A percentile compares a stretch with the other conserved stretches of the same genome.
These are phyloP conservation scores for Paraphaeosphaeria minitans DNA, from an alignment of 2,329 filamentous ascomycete species.

Conservation along the genomic window DNA sequence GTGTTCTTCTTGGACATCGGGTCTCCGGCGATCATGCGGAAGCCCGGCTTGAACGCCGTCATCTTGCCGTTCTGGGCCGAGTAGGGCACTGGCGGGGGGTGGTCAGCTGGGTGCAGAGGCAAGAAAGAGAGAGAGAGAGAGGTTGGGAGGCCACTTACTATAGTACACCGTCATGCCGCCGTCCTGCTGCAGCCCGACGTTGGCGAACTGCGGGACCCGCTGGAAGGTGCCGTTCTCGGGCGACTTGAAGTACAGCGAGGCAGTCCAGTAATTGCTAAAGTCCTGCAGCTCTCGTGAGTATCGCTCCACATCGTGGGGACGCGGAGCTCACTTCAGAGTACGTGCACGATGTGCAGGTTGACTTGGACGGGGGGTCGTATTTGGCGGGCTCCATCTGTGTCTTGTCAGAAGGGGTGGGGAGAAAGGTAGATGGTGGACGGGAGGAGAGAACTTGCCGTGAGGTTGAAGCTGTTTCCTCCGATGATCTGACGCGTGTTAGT, in stretches of 20 bases:
- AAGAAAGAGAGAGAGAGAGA: neutral
- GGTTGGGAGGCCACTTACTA: neutral
- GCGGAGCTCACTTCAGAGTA: conserved; percentile 20
- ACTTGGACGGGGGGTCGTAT: conserved; percentile 30
- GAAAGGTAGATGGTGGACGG: neutral
- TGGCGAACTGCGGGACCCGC: conserved; percentile 38
- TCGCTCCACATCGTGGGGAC: neutral
- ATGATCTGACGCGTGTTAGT: conserved; percentile 27
- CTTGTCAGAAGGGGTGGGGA: conserved; percentile 24
- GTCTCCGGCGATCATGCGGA: conserved; percentile 74
- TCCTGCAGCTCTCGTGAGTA: conserved; percentile 16
- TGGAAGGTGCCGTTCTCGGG: conserved; percentile 42
- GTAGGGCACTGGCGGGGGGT: conserved; percentile 69
- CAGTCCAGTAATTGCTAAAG: conserved; percentile 38
- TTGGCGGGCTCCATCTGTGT: conserved; percentile 35
- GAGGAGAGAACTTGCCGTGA: conserved; percentile 25
- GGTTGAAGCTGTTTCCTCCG: conserved; percentile 40
- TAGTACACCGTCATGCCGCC: conserved; percentile 36
- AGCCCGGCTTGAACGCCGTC: conserved; percentile 70
- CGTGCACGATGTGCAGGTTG: conserved; percentile 40
- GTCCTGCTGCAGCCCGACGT: conserved; percentile 36
- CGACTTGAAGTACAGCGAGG: conserved; percentile 38
- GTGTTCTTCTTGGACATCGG: conserved; percentile 41
- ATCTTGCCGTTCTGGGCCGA: conserved; percentile 62
- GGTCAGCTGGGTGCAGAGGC: neutral